phyloP scores from a whole-genome alignment of 106 monocot species.

The Cymbidium sinense region DNA sequence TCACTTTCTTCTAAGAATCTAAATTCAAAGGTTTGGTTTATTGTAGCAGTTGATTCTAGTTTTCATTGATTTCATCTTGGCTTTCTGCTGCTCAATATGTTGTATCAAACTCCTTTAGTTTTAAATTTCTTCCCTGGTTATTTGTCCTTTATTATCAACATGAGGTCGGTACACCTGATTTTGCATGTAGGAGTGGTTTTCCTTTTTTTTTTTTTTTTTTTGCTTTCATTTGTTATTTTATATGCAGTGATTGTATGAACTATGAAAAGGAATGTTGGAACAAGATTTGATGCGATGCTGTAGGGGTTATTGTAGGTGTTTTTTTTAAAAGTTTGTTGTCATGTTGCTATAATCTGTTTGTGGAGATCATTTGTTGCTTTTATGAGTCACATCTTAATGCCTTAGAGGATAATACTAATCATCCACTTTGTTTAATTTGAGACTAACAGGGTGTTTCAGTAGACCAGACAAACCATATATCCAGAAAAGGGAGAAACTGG shows the following conservation, averaged over 20 bases:
- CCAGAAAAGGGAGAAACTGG: conserved; percentile 16
- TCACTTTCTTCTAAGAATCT: conserved; percentile 7
- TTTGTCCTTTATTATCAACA: background rate
- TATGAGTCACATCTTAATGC: background rate
- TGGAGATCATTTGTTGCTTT: background rate
- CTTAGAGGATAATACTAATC: background rate
- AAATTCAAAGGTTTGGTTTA: background rate
- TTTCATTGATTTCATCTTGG: conserved; percentile 17
- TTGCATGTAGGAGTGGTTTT: background rate
- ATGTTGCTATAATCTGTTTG: background rate
- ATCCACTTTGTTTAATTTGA: background rate
- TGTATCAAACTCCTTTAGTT: background rate
- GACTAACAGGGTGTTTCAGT: conserved; percentile 29
- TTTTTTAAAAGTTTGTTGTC: background rate
- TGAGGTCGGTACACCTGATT: background rate
- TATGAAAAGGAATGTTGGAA: background rate
- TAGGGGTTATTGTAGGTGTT: too few species aligned
- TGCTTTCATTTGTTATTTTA: background rate
- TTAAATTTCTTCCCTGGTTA: background rate
- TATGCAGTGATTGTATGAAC: background rate
- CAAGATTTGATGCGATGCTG: background rate
- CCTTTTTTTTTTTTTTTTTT: background rate
- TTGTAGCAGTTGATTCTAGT: background rate
- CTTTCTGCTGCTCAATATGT: background rate
- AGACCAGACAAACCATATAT: conserved; percentile 9